Evolutionary conservation across 441 rosid genomes (phyloP).

Genomic region (Manihot esculenta): DNA sequence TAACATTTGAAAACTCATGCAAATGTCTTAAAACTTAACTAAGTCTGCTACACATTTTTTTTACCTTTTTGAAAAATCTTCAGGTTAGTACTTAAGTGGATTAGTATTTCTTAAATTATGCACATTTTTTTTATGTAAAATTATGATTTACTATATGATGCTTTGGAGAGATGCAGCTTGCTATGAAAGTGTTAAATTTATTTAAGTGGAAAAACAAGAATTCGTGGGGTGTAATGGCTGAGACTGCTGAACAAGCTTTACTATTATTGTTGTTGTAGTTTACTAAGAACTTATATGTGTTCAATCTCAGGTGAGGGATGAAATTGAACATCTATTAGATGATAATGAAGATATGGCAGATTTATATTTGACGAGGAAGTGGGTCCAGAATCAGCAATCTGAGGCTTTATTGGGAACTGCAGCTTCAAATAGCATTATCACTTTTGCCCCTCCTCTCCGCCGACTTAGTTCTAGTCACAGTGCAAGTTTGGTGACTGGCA

Average conservation of each 20-base stretch:
- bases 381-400: conserved; percentile 76
- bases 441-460: conserved; percentile 33
- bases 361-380: conserved; percentile 79
- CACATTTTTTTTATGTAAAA: neutral
- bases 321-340: conserved; percentile 82
- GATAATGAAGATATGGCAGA: conserved; percentile 92
- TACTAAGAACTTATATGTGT: no score
- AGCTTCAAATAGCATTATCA: conserved; percentile 41
- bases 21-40: neutral
- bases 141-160: neutral
- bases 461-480: conserved; percentile 63
- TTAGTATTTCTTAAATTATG: neutral
- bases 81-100: neutral
- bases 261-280: no score
- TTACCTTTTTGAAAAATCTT: neutral
- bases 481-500: conserved; percentile 60
- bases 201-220: neutral
- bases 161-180: neutral
- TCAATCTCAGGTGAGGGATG: conserved; percentile 76
- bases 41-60: neutral
- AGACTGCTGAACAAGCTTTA: conserved; percentile 2
- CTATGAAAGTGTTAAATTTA: neutral
- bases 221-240: conserved; percentile 10
- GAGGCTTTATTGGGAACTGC: conserved; percentile 56
- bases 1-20: neutral